Evolutionary conservation across 2,329 filamentous ascomycete genomes (phyloP), one percentile per base, ranked within the genome.

Genomic region (Exophiala phaeomuriformis): DNA sequence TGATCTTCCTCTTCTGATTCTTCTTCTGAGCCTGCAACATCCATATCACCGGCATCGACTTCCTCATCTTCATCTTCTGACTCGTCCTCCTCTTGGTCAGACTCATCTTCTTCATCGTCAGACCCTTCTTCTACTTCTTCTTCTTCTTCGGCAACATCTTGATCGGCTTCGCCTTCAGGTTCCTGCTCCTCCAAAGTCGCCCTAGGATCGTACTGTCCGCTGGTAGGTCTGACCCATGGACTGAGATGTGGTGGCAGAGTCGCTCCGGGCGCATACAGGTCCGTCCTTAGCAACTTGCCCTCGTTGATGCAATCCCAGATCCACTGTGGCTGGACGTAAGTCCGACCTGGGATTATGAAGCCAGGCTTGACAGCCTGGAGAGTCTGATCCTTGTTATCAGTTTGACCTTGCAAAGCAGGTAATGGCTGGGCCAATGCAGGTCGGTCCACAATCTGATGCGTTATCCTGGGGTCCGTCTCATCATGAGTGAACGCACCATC

Each of bases 261-360:
- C 12, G 90, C 86, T 12, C 93, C 93, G 1, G 93, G 93, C 0
- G 85, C 88, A 66, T 98, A 98, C 35, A 90, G 72, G 66, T 96
- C 89, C 32, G 90, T 82, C 61, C 86, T 80, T 68, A 96, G 84
- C 52, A 98, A 75, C 70, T 91, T 89, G 58, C 89, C 88, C 43
- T 93, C 88, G 68, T 98, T 98, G 68, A 95, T 75, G 65, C 88
- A 91, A 67, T 98, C 93, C 93, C 93, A 98, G 3, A 98, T 83
- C 91, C 94, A 98, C 69, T 98, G 93, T 19, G 93, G 93, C 74
- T 98, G 93, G 52, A 98, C 75, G 64, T 98, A 98, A 59, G 83
- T 89, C 61, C 93, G 81, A 35, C 91, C 91, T n/a, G 91, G 90
- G 57, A 97, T 85, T 57, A 90, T 83, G 59, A 82, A 82, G 65